Evolutionary conservation across 2,329 filamentous ascomycete genomes (phyloP).

Genomic region (Sporothrix schenckii): DNA sequence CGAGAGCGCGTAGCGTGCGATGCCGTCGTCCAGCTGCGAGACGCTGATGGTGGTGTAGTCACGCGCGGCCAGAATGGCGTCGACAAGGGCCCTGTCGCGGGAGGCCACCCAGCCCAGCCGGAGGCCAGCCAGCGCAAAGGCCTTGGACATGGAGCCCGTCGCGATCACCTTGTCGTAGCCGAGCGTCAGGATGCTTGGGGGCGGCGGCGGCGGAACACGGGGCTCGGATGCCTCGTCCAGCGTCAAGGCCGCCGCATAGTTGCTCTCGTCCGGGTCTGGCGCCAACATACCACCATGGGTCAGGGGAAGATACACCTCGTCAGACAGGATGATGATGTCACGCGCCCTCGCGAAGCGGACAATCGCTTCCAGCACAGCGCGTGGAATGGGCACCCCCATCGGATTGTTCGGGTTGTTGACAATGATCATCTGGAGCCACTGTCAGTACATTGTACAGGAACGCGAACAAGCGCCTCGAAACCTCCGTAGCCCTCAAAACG

Average conservation of each 20-base stretch:
- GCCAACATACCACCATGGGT: slow-evolving; percentile 64
- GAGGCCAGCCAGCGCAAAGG: slow-evolving; percentile 80
- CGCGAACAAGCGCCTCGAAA: too few relatives aligned
- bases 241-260: slow-evolving; percentile 39
- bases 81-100: slow-evolving; percentile 63
- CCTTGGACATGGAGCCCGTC: slow-evolving; percentile 83
- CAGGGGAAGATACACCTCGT: slow-evolving; percentile 83
- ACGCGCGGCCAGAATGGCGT: slow-evolving; percentile 64
- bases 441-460: not conserved
- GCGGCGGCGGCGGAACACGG: slow-evolving; percentile 46
- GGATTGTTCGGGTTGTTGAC: slow-evolving; percentile 81
- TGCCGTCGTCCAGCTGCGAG: slow-evolving; percentile 76
- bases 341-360: slow-evolving; percentile 64
- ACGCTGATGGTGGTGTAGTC: slow-evolving; percentile 89
- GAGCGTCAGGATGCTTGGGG: slow-evolving; percentile 70
- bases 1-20: slow-evolving; percentile 75
- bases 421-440: slow-evolving; percentile 50
- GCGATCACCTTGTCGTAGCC: slow-evolving; percentile 71
- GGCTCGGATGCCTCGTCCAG: not conserved
- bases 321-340: slow-evolving; percentile 68
- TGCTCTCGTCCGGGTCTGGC: slow-evolving; percentile 41
- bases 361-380: slow-evolving; percentile 61
- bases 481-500: not conserved
- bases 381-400: slow-evolving; percentile 70
- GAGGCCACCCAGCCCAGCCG: slow-evolving; percentile 82